Evolutionary conservation across 139 green algal species (phyloP).

Genomic region (Chlorella sp.): DNA sequence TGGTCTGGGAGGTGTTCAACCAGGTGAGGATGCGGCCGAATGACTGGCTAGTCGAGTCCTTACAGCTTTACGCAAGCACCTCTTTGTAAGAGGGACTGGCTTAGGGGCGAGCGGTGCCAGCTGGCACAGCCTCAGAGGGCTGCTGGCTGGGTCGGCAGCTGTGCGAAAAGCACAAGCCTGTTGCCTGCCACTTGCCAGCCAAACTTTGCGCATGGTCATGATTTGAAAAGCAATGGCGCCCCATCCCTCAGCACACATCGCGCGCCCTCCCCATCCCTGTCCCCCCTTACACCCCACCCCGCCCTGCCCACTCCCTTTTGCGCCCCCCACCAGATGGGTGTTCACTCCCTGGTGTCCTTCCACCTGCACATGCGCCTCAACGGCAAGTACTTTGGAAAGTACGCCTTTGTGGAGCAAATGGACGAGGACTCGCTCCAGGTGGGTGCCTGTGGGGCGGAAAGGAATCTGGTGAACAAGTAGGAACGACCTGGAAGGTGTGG

Average conservation of each 20-base stretch:
- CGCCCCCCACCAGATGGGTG: slow-evolving; percentile 31
- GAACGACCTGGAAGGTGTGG: background rate
- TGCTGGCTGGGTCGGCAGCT: background rate
- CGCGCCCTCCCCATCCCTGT: background rate
- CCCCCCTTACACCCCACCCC: too few relatives aligned
- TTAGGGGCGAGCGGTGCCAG: too few relatives aligned
- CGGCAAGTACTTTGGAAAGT: slow-evolving; percentile 67
- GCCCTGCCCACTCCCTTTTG: background rate
- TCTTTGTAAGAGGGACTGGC: too few relatives aligned
- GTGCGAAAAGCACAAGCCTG: background rate
- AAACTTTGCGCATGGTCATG: background rate
- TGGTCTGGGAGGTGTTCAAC: slow-evolving; percentile 57
- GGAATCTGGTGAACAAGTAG: too few relatives aligned
- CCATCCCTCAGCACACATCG: too few relatives aligned
- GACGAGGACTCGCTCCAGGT: background rate
- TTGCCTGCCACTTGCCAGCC: background rate
- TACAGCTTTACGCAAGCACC: too few relatives aligned
- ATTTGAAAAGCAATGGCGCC: too few relatives aligned
- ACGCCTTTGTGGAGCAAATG: background rate
- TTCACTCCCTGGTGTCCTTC: slow-evolving; percentile 51
- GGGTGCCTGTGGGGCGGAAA: background rate
- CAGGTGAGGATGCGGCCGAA: too few relatives aligned
- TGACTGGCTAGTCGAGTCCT: too few relatives aligned
- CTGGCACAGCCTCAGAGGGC: too few relatives aligned
- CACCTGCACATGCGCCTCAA: slow-evolving; percentile 78